phyloP scores from a whole-genome alignment of 345 rosid species.

The Cardiospermum halicacabum region DNA sequence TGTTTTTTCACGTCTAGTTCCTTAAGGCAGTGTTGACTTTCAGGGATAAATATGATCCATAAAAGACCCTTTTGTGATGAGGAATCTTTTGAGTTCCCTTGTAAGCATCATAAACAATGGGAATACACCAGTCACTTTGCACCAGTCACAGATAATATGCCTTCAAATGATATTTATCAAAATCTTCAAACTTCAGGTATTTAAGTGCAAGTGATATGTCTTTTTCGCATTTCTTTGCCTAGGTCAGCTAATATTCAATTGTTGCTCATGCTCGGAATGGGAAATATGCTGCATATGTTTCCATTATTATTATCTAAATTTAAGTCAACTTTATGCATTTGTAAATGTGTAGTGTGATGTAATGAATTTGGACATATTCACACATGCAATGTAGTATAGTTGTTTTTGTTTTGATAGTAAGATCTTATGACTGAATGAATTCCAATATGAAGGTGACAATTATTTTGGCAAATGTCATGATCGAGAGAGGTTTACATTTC shows the following conservation, averaged over 20 bases:
- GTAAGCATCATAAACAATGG: constrained; percentile 41
- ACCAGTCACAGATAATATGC: constrained; percentile 14
- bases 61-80: constrained; percentile 48
- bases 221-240: not conserved
- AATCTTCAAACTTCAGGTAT: constrained; percentile 34
- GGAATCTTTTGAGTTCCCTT: constrained; percentile 31
- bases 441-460: constrained; percentile 23
- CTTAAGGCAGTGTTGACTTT: not conserved
- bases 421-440: constrained; percentile 16
- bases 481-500: constrained; percentile 17
- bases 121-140: constrained; percentile 24
- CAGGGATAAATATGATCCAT: constrained; percentile 41
- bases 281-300: not conserved
- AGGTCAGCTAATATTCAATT: not conserved
- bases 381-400: not conserved
- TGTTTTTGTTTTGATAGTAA: not conserved
- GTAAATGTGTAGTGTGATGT: not conserved
- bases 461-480: constrained; percentile 18
- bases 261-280: not conserved
- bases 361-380: not conserved
- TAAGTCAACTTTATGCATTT: not conserved
- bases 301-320: not conserved
- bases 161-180: constrained; percentile 12
- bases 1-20: not conserved
- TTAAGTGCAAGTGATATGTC: constrained; percentile 1